Conservation (phyloP, 2,329 filamentous ascomycete genomes). For the Penicillium sp. region DNA sequence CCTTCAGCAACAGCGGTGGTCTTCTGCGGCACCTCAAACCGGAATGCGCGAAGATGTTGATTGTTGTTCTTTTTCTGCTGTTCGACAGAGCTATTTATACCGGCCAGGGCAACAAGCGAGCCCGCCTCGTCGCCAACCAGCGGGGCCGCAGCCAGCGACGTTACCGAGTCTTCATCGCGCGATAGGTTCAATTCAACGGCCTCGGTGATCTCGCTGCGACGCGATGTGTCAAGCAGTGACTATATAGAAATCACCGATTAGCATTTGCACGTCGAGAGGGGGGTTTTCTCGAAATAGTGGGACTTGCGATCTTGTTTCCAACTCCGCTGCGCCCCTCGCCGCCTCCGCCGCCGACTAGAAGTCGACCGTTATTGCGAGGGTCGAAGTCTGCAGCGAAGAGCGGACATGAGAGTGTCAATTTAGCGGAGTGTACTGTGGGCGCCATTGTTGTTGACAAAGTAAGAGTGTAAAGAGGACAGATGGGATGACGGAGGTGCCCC, state of each 20-base stretch:
- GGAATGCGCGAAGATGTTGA: slow-evolving; percentile 77
- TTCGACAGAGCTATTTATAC: slow-evolving; percentile 76
- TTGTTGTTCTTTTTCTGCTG: slow-evolving; percentile 76
- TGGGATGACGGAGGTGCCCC: slow-evolving; percentile 25
- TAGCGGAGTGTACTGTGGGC: slow-evolving; percentile 50
- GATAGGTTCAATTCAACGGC: slow-evolving; percentile 74
- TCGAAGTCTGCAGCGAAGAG: slow-evolving; percentile 88
- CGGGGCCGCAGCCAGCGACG: slow-evolving; percentile 69
- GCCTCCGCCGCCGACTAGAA: slow-evolving; percentile 84
- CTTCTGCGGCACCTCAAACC: slow-evolving; percentile 56
- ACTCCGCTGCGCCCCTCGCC: slow-evolving; percentile 79
- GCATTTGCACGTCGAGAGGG: neutral
- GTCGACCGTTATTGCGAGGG: slow-evolving; percentile 69
- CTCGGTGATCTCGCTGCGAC: slow-evolving; percentile 62
- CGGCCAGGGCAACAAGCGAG: slow-evolving; percentile 63
- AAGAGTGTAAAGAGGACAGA: slow-evolving; percentile 23
- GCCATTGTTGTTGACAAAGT: slow-evolving; percentile 34
- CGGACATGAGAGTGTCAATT: slow-evolving; percentile 73
- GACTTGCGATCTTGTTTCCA: slow-evolving; percentile 77
- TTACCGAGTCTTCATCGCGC: slow-evolving; percentile 84
- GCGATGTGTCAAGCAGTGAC: slow-evolving; percentile 71
- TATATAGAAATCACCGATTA: slow-evolving; percentile 33
- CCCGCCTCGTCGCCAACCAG: slow-evolving; percentile 51
- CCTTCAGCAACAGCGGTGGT: slow-evolving; percentile 5
- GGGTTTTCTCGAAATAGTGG: slow-evolving; percentile 4